phyloP scores from a whole-genome alignment of 148 eudicot genomes.

The Amaranthus hypochondriacus region DNA sequence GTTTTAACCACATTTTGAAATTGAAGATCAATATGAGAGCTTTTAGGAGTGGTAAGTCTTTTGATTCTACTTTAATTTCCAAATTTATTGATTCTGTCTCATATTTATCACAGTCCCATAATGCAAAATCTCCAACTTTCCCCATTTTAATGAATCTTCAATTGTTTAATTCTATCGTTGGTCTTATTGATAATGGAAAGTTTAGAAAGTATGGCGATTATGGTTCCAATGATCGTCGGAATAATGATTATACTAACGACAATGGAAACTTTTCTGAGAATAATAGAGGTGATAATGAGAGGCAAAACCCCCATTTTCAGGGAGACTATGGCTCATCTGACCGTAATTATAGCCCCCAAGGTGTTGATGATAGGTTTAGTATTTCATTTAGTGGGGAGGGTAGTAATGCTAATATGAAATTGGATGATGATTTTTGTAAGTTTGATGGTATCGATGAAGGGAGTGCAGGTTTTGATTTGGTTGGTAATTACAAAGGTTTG shows the following conservation, averaged over 20 bases:
- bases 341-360: slow-evolving; percentile 16
- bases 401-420: slow-evolving; percentile 15
- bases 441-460: slow-evolving; percentile 16
- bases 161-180: slow-evolving; percentile 24
- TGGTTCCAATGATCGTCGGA: slow-evolving; percentile 17
- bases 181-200: slow-evolving; percentile 7
- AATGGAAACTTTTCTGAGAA: slow-evolving; percentile 17
- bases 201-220: slow-evolving; percentile 12
- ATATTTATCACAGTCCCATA: slow-evolving; percentile 7
- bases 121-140: slow-evolving; percentile 5
- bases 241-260: slow-evolving; percentile 25
- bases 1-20: slow-evolving; percentile 6
- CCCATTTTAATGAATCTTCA: slow-evolving; percentile 23
- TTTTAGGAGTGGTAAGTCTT: slow-evolving; percentile 29
- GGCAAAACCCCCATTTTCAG: slow-evolving; percentile 25
- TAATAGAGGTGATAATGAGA: slow-evolving; percentile 25
- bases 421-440: slow-evolving; percentile 18
- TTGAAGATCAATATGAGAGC: slow-evolving; percentile 17
- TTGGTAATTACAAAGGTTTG: slow-evolving; percentile 13
- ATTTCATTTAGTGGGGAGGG: slow-evolving; percentile 23
- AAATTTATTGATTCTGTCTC: slow-evolving; percentile 19
- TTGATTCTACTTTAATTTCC: slow-evolving; percentile 20
- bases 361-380: slow-evolving; percentile 27
- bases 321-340: slow-evolving; percentile 14
- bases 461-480: slow-evolving; percentile 14